Base-by-base conservation (phyloP, 805 yeast species). In the Yarrowia sp. region DNA sequence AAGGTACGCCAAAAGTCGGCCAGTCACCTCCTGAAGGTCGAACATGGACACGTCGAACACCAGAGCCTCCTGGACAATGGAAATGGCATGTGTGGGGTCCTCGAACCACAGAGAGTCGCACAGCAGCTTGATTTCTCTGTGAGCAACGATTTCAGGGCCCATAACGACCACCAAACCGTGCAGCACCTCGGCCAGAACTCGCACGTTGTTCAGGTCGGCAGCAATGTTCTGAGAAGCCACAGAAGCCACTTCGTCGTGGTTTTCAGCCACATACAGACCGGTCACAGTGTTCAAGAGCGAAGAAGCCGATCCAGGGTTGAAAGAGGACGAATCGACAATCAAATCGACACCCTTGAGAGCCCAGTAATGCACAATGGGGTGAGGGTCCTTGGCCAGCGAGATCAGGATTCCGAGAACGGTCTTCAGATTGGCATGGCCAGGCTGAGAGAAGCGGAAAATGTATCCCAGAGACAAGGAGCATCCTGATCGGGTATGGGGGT, bases 351-450 rank as follows among this genome's bases (percentile, higher is more conserved):
- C 84, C 56, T 83, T 84, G 71, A 92, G 75, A 0, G 94, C 82
- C 82, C 92, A 88, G 67, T 85, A 83, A 74, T 91, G 93, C 17
- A 95, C 92, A 0, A 85, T 79, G 0, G 97, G 97, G 74, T 93
- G 94, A 0, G 97, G 93, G 76, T 94, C 98, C 20, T 79, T 79
- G 4, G 87, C 76, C 36, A 94, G 80, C 15, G 90, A 87, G 44
- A 83, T 76, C 2, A 87, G 73, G 5, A 91, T 86, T 42, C 86
- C 86, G 68, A 83, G 80, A 3, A 88, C 83, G 4, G 84, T 74
- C 58, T 78, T 74, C 67, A 84, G 79, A 39, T 81, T 80, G 0
- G 79, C 74, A 2, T 66, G 56, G 14, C 78, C 75, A 0, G 83
- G 76, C 64, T 73, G 72, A 71, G 76, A 72, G 14, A 78, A 77